Evolutionary conservation across 2,329 filamentous ascomycete species (phyloP).

Genomic region (Endocalyx cinctus): DNA sequence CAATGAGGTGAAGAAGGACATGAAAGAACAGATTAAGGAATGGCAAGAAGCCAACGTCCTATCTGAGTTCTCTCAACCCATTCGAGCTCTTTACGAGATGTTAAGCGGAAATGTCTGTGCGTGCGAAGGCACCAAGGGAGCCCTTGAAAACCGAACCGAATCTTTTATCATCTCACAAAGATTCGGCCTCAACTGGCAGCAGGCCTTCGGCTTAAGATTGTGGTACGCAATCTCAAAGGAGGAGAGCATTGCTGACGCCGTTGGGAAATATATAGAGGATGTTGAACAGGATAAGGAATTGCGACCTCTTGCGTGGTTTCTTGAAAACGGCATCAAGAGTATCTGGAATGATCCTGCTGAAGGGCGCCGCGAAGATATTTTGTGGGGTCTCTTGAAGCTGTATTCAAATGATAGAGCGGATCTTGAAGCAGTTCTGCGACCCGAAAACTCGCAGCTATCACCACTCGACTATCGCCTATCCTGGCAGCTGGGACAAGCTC

Average conservation of each 20-base stretch:
- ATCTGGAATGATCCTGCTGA: constrained; percentile 58
- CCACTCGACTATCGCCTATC: constrained; percentile 70
- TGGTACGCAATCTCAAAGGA: constrained; percentile 76
- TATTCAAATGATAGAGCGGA: constrained; percentile 59
- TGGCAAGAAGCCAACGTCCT: constrained; percentile 82
- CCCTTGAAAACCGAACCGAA: constrained; percentile 73
- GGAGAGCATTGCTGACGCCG: constrained; percentile 67
- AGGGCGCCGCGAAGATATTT: constrained; percentile 64
- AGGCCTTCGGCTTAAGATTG: constrained; percentile 83
- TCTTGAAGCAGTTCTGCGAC: constrained; percentile 68
- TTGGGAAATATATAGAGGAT: constrained; percentile 69
- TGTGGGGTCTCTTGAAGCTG: constrained; percentile 83
- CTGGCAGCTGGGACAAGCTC: constrained; percentile 77
- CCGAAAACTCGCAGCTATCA: constrained; percentile 71
- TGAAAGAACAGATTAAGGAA: constrained; percentile 73
- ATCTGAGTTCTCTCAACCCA: constrained; percentile 78
- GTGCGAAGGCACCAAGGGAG: constrained; percentile 70
- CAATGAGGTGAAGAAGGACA: constrained; percentile 64
- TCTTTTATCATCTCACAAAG: constrained; percentile 78
- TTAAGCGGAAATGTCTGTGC: constrained; percentile 82
- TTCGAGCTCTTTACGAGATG: constrained; percentile 85
- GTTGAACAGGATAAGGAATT: constrained; percentile 67
- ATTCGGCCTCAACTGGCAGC: constrained; percentile 88
- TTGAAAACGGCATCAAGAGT: constrained; percentile 52
- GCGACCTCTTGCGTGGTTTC: constrained; percentile 67